Conservation (phyloP, 805 yeast species). For the Debaryomyces maramus region DNA sequence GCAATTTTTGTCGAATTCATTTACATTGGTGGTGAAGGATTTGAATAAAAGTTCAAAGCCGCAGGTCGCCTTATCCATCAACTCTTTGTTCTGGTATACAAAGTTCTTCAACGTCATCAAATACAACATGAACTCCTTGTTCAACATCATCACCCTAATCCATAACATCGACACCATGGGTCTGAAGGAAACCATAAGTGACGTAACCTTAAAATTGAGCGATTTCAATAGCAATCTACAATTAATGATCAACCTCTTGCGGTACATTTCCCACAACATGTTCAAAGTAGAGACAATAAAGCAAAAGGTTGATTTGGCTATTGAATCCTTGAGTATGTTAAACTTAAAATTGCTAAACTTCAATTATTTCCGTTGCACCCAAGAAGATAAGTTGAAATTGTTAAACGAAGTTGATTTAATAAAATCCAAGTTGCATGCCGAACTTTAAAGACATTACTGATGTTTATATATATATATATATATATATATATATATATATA, state of each 20-base stretch:
- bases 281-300: not conserved
- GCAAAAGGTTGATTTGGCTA: not conserved
- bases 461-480: too few species aligned
- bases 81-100: slow-evolving; percentile 31
- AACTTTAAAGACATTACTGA: too few species aligned
- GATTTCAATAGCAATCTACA: slow-evolving; percentile 37
- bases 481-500: too few species aligned
- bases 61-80: slow-evolving; percentile 18
- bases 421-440: not conserved
- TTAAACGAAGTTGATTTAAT: not conserved
- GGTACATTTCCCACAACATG: slow-evolving; percentile 13
- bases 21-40: slow-evolving; percentile 32
- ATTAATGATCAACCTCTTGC: slow-evolving; percentile 32
- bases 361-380: slow-evolving; percentile 1
- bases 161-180: not conserved
- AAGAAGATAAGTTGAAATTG: slow-evolving; percentile 3
- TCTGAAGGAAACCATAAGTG: slow-evolving; percentile 10
- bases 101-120: slow-evolving; percentile 39
- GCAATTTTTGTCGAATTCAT: slow-evolving; percentile 42
- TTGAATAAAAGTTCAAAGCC: slow-evolving; percentile 13
- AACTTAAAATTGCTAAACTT: slow-evolving; percentile 5
- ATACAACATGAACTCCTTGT: slow-evolving; percentile 26
- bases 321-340: slow-evolving; percentile 2
- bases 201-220: slow-evolving; percentile 22
- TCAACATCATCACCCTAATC: slow-evolving; percentile 12